phyloP scores from a whole-genome alignment of 2,329 filamentous ascomycete genomes.

The Neonectria neomacrospora region DNA sequence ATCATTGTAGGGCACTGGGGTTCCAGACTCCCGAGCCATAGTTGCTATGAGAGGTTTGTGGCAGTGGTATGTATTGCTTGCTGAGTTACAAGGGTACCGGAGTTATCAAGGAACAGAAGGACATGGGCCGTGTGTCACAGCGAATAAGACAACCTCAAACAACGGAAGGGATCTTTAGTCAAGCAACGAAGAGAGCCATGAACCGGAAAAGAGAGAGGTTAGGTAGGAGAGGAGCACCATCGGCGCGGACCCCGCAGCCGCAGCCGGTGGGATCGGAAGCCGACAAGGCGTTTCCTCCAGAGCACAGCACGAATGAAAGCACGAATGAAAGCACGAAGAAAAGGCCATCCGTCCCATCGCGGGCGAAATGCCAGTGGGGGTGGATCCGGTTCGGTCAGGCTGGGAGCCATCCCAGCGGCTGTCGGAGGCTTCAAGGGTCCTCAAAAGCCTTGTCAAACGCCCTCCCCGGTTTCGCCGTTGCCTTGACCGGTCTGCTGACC shows the following conservation, averaged over 20 bases:
- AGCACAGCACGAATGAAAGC: not conserved
- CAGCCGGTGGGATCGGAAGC: slow-evolving; percentile 7
- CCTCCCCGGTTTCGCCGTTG: slow-evolving; percentile 16
- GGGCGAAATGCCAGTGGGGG: slow-evolving; percentile 13
- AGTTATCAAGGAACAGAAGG: not conserved
- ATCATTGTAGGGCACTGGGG: slow-evolving; percentile 36
- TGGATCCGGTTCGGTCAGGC: slow-evolving; percentile 1
- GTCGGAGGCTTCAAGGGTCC: not conserved
- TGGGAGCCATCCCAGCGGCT: not conserved
- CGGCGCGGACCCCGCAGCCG: slow-evolving; percentile 19
- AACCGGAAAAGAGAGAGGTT: not conserved
- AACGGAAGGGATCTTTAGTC: not conserved
- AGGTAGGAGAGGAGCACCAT: slow-evolving; percentile 6
- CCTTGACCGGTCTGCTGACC: slow-evolving; percentile 18
- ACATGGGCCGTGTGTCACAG: not conserved
- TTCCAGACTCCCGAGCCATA: slow-evolving; percentile 33
- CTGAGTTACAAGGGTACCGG: slow-evolving; percentile 9
- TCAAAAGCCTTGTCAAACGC: not conserved
- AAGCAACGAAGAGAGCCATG: not conserved
- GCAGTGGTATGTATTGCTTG: not conserved
- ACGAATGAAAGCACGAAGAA: not conserved
- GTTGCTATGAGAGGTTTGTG: not conserved
- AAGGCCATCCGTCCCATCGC: slow-evolving; percentile 12
- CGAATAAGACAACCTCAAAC: not conserved
- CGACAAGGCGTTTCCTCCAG: slow-evolving; percentile 1